Base-by-base conservation (phyloP, 805 yeast species). In the Kuraishia cidri region DNA sequence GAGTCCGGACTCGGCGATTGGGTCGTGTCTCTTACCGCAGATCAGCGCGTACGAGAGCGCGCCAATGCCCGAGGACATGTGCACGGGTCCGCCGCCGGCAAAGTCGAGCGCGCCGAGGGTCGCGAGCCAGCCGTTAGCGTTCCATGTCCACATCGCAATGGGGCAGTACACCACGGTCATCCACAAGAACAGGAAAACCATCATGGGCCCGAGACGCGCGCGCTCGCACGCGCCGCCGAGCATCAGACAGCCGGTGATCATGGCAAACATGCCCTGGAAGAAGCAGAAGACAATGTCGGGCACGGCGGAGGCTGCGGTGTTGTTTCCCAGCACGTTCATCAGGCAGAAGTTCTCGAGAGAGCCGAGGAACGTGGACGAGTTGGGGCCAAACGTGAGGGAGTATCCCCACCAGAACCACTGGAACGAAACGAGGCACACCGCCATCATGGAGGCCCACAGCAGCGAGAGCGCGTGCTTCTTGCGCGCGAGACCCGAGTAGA, bases 351-450 rank as follows among this genome's bases (percentile, higher is more conserved):
- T 79, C 47, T 71, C 71, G 53, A 90, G 64, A 39, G 85, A 73
- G 36, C 98, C 98, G 44, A 86, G 66, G 58, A 87, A 82, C 13
- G 63, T 68, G 10, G 84, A 70, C 25, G 58, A 55, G 28, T 46
- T 47, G 4, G 52, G 40, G 30, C 75, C 71, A 54, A 90, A 90
- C 13, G 86, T 79, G 37, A 92, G 69, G 10, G 97, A 84, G 60
- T 83, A 90, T 41, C 97, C 98, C 96, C 97, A 87, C 66, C 87
- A 88, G 60, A 87, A 92, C 97, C 98, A 90, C 58, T 92, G 96
- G 72, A 92, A 86, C 2, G 82, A 61, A 6, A 87, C 76, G 21
- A 90, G 64, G 44, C 92, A 78, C 14, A 76, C 77, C 14, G 94
- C 86, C 83, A 86, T 87, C 52, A 92, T 62, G 5, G 95, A 79